Percentiles rank a stretch among this genome's conserved stretches.
Evolutionary conservation across 2,329 filamentous ascomycete genomes (phyloP).

Genomic region (Talaromyces marneffei): DNA sequence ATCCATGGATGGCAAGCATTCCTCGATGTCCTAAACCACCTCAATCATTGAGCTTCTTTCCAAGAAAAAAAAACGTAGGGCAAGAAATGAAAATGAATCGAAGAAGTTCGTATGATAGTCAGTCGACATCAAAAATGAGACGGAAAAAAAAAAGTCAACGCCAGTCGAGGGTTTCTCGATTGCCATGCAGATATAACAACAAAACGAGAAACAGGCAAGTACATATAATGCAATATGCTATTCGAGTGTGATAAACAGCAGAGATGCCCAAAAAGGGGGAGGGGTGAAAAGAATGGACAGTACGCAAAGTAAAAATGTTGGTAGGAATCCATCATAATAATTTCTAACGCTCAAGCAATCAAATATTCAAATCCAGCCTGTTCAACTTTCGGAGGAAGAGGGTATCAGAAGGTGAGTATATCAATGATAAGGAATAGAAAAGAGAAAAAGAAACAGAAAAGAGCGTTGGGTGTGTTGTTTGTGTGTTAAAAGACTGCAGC

Average conservation of each 20-base stretch:
- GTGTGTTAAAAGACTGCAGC: constrained; percentile 70
- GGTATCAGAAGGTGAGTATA: constrained; percentile 6
- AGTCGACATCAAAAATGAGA: neutral
- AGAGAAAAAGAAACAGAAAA: constrained; percentile 5
- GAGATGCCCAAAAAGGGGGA: neutral
- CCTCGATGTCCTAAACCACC: too few relatives aligned
- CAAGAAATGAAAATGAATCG: neutral
- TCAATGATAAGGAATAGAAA: neutral
- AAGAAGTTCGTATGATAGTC: neutral
- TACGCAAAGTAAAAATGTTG: neutral
- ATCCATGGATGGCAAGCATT: too few relatives aligned
- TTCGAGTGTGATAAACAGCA: neutral
- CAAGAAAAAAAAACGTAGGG: too few relatives aligned
- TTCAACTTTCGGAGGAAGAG: constrained; percentile 5
- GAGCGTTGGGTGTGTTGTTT: neutral
- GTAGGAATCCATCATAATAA: constrained; percentile 3
- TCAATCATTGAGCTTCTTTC: too few relatives aligned
- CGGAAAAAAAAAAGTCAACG: neutral
- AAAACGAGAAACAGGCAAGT: neutral
- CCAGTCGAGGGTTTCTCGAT: constrained; percentile 4
- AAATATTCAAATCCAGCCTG: neutral
- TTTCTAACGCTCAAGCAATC: constrained; percentile 9
- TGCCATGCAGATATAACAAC: constrained; percentile 3
- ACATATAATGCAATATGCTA: constrained; percentile 8
- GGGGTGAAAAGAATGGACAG: neutral